Base-by-base conservation (phyloP, 805 yeast species). In the Cyberlindnera mycetangii region DNA sequence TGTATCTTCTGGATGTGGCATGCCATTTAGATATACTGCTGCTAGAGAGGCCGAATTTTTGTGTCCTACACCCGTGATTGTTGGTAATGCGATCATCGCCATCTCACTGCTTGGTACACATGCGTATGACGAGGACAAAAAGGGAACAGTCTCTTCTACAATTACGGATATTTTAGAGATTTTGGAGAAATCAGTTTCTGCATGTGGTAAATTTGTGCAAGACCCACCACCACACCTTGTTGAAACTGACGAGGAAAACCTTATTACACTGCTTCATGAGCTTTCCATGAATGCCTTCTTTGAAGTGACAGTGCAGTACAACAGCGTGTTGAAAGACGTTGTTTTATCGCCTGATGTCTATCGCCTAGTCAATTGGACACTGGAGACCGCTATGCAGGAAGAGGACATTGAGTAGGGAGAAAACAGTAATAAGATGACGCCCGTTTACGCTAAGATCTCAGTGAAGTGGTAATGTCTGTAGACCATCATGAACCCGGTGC, bases 281-380 rank as follows among this genome's bases (percentile, higher is more conserved):
- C 67, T 84, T 52, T 69, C 87, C 1, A 71, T 84, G 63, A 74
- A 72, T 45, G 81, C 81, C 41, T 84, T 83, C 58, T 76, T 78
- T 56, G 80, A 79, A 48, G 70, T 85, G 36, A 83, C 85, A 24
- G 66, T 84, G 30, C 74, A 75, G 53, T 85, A 81, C 61, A 82
- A 83, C 58, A 74, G 70, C 33, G 71, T 79, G 37, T 64, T 85
- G 48, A 82, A 82, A 58, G 89, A 83, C 54, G 73, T 85, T 51
- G 71, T 78, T 20, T 66, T 85, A 35, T 72, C 78, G 41, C 77
- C 83, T 4, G 78, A 79, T 37, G 85, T 85, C 5, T 78, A 78
- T 55, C 78, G 77, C 50, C 68, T 84, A 50, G 88, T 88, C 15
- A 81, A 82, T 56, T 79, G 87, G 82, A 85, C 85, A 21, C 72